phyloP scores from a whole-genome alignment of 768 basidiomycete species.

The Kwoniella newhampshirensis region DNA sequence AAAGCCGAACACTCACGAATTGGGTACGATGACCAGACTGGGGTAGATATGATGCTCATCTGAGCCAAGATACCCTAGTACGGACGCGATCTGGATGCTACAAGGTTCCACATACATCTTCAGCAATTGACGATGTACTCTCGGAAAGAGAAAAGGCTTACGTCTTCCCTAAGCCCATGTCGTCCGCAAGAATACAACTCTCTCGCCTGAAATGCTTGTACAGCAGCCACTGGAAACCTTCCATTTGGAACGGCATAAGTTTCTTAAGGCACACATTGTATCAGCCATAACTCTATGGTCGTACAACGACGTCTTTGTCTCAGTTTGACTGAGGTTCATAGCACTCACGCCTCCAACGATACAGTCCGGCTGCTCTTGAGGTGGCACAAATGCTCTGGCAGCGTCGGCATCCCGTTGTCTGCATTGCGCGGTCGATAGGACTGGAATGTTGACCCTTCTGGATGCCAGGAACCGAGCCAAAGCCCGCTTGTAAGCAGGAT shows the following conservation, averaged over 20 bases:
- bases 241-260: conserved; percentile 79
- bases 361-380: conserved; percentile 62
- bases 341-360: conserved; percentile 58
- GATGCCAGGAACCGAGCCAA: conserved; percentile 68
- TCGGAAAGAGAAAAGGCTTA: conserved; percentile 29
- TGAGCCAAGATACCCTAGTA: conserved; percentile 66
- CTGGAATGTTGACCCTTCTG: conserved; percentile 63
- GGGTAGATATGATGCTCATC: conserved; percentile 66
- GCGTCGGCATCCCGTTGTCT: conserved; percentile 36
- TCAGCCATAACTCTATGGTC: conserved; percentile 7
- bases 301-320: no score
- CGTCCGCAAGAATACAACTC: conserved; percentile 73
- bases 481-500: conserved; percentile 67
- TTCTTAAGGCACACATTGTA: conserved; percentile 22
- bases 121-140: not conserved
- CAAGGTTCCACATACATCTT: conserved; percentile 58
- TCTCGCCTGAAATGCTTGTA: conserved; percentile 49
- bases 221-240: conserved; percentile 54
- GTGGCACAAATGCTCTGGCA: conserved; percentile 52
- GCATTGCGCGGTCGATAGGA: conserved; percentile 52
- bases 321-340: not conserved
- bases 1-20: conserved; percentile 59
- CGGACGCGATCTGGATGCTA: conserved; percentile 87
- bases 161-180: conserved; percentile 72
- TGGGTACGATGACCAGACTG: conserved; percentile 87